Conservation (phyloP, 2,329 filamentous ascomycete genomes). For the Cordyceps fumosorosea region DNA sequence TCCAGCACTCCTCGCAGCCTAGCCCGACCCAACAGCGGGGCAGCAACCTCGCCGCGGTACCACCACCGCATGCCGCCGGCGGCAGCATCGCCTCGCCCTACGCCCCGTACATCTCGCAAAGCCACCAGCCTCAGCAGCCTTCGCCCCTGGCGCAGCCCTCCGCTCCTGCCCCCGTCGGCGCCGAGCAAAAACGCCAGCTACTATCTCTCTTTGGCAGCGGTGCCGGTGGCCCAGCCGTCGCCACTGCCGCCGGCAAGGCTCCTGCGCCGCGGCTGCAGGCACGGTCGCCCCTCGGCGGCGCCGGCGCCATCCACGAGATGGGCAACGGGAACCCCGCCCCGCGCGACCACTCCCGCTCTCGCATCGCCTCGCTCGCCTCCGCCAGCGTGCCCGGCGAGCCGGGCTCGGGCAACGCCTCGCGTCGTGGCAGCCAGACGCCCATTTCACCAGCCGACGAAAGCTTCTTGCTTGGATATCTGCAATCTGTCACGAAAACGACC, state of each 20-base stretch:
- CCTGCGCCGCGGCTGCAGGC: neutral
- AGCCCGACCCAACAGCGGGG: neutral
- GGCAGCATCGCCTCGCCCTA: neutral
- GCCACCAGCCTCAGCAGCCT: slow-evolving; percentile 16
- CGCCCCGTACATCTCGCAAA: neutral
- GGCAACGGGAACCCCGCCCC: slow-evolving; percentile 8
- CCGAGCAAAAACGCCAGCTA: slow-evolving; percentile 39
- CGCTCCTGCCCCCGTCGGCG: slow-evolving; percentile 14
- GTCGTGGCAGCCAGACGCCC: slow-evolving; percentile 44
- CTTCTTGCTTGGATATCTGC: slow-evolving; percentile 70
- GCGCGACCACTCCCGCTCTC: slow-evolving; percentile 25
- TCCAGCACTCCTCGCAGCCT: slow-evolving; percentile 23
- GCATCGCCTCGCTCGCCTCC: slow-evolving; percentile 39
- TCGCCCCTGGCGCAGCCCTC: neutral
- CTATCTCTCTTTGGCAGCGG: slow-evolving; percentile 55
- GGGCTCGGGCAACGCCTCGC: slow-evolving; percentile 23
- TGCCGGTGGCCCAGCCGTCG: neutral
- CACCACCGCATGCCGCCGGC: neutral
- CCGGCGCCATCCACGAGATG: slow-evolving; percentile 11
- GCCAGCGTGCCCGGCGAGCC: slow-evolving; percentile 23
- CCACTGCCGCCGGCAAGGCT: slow-evolving; percentile 24
- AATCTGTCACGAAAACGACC: slow-evolving; percentile 42
- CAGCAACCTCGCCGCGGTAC: neutral
- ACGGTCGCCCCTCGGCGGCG: neutral
- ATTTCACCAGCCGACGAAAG: slow-evolving; percentile 66